A percentile compares a stretch with the other conserved stretches of the same genome.
These are phyloP conservation scores for Naematelia encephala DNA, from an alignment of 768 basidiomycete species.

Conservation along the genomic window DNA sequence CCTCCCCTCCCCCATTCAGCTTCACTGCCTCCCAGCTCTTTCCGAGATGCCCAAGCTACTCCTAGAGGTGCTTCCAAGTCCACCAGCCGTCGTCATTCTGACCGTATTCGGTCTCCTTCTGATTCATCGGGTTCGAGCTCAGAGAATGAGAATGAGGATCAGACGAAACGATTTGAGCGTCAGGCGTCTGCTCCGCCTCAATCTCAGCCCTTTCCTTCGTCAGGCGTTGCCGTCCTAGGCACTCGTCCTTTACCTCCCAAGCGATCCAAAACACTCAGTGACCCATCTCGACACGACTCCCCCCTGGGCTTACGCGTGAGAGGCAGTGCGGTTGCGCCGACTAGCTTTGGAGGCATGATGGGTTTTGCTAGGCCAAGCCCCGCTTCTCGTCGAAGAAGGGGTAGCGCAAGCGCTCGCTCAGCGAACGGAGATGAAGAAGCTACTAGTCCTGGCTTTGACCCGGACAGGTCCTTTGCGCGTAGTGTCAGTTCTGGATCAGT, in stretches of 20 bases:
- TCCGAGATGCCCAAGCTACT: constrained; percentile 13
- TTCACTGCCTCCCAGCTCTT: constrained; percentile 32
- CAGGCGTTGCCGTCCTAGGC: constrained; percentile 8
- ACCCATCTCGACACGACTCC: constrained; percentile 19
- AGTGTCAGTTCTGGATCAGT: constrained; percentile 10
- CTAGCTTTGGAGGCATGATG: constrained; percentile 19
- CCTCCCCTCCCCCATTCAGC: constrained; percentile 21
- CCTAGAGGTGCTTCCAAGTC: constrained; percentile 6
- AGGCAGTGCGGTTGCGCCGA: constrained; percentile 26
- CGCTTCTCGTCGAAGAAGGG: constrained; percentile 28
- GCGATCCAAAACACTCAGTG: constrained; percentile 26
- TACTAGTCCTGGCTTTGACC: constrained; percentile 7
- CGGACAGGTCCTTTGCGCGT: not conserved
- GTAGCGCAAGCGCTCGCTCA: constrained; percentile 18
- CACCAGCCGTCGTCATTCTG: constrained; percentile 24
- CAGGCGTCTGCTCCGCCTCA: constrained; percentile 24
- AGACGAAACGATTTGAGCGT: constrained; percentile 5
- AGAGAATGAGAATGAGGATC: constrained; percentile 18
- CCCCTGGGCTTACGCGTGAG: constrained; percentile 26
- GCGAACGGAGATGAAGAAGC: constrained; percentile 14
- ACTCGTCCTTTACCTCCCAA: constrained; percentile 14
- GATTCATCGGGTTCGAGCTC: constrained; percentile 30
- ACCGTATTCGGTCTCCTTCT: constrained; percentile 33
- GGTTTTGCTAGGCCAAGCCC: constrained; percentile 42
- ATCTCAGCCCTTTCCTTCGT: constrained; percentile 19